Evolutionary conservation across 106 monocot species (phyloP), one percentile per base, ranked within the genome.

Genomic region (Allium sativum): DNA sequence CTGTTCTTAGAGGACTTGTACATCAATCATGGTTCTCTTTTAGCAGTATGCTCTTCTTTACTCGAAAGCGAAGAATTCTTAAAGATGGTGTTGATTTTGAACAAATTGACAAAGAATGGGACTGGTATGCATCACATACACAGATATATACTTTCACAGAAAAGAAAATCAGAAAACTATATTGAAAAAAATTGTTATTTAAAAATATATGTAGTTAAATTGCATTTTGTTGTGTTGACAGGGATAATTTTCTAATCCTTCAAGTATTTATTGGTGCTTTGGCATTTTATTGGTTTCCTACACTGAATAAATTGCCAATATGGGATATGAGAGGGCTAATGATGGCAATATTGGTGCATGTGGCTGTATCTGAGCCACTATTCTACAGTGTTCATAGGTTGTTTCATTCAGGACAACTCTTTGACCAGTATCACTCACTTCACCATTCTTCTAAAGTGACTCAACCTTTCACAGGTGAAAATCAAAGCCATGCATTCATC

Each of bases 201-300:
- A n/a, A n/a, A n/a, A 31, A 31, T 31, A 31, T 31, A 31, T 31
- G 5, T 31, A 31, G 5, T 31, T 31, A 3, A 31, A 31, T 31
- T 31, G 31, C 31, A 31, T 31, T 31, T 31, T 31, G 31, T 31
- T 31, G 1, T 31, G 6, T 18, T 56, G 59, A 21, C 82, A 96
- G 96, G 96, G 96, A 96, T 56, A 88, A 96, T 66, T 91, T 91
- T 54, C 56, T 96, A 13, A 77, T 96, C 18, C 67, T 87, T 1
- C 90, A 96, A 65, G 70, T 75, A 15, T 66, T 77, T 18, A 61
- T 91, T 47, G 90, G 77, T 51, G 70, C 70, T 20, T 10, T 74
- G 77, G 75, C 60, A 16, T 80, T 67, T 55, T 71, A 65, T 72
- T 12, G 13, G 44, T 73, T 90, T 42, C 90, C 86, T 31, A 61